These are phyloP conservation scores for Candida alai DNA, from an alignment of 805 yeast genomes.

Conservation along the genomic window DNA sequence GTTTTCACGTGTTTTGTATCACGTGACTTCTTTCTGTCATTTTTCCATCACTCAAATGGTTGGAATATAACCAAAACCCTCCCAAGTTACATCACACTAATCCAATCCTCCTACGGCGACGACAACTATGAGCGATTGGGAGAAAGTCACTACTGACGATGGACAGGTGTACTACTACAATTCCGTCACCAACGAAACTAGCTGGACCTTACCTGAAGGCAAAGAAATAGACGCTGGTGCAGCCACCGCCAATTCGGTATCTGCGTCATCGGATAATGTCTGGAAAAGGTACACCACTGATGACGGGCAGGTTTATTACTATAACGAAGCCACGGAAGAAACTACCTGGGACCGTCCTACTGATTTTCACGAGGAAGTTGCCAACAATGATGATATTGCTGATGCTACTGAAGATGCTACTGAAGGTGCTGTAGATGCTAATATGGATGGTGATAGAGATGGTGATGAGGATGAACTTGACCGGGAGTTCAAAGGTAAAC, in stretches of 20 bases:
- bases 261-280: constrained; percentile 18
- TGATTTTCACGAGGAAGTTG: constrained; percentile 7
- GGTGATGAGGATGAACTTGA: constrained; percentile 15
- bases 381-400: background rate
- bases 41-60: no score
- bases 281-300: constrained; percentile 49
- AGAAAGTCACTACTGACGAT: constrained; percentile 55
- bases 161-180: constrained; percentile 75
- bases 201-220: constrained; percentile 78
- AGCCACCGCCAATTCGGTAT: background rate
- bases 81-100: no score
- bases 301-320: constrained; percentile 64
- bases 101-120: no score
- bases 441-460: no score
- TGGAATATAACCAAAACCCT: no score
- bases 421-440: background rate
- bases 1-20: no score
- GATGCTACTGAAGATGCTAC: background rate
- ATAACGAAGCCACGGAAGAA: constrained; percentile 57
- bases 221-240: constrained; percentile 28
- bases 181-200: constrained; percentile 57
- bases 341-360: constrained; percentile 80
- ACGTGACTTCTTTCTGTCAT: no score
- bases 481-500: constrained; percentile 17
- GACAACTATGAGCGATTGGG: constrained; percentile 47